Base-by-base conservation (phyloP, 108 stramenopile genomes). In the Seminavis robusta region DNA sequence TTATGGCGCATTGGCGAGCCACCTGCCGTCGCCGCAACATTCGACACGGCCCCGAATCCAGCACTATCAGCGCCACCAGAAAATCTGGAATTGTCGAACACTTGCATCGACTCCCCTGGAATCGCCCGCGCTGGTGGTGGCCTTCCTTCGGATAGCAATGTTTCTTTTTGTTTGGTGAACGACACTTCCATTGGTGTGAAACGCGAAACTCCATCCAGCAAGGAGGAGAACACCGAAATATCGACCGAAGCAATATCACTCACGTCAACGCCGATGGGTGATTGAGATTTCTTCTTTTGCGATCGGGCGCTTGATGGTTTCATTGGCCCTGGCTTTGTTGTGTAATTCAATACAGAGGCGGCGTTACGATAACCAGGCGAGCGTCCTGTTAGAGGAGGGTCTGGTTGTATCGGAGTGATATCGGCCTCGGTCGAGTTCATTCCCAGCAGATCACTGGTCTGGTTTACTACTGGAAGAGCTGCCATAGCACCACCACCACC, bases 221-320 rank as follows among this genome's bases (percentile, higher is more conserved):
- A 50, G 36, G 43, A 52, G 10, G 62, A 36, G 53, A 90, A 81
- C 8, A 83, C 52, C 17, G 68, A 67, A 5, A 71, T 16, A 50
- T 84, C 65, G 9, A 80, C 47, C 26, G 74, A 63, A 21, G 52
- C 59, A 15, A 81, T 26, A 38, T 52, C 59, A 33, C 11, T 33
- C 10, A 67, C 31, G 36, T 52, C 47, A 32, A 79, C 29, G 39
- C 86, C 71, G 49, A 70, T 16, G 56, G 67, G 55, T 10, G 47
- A 29, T 19, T 46, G 41, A 24, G 61, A 46, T 41, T 90, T 87
- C 49, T 84, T 86, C 34, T 69, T 57, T 63, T 95, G 94, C 5
- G 86, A 84, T 59, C 94, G 93, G 33, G 81, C 72, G 31, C 88
- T 79, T 9, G 84, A 83, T 20, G 92, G 91, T 54, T 92, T 93